Base-by-base conservation (phyloP, 2,329 filamentous ascomycete genomes). In the Cladosporium sp. region DNA sequence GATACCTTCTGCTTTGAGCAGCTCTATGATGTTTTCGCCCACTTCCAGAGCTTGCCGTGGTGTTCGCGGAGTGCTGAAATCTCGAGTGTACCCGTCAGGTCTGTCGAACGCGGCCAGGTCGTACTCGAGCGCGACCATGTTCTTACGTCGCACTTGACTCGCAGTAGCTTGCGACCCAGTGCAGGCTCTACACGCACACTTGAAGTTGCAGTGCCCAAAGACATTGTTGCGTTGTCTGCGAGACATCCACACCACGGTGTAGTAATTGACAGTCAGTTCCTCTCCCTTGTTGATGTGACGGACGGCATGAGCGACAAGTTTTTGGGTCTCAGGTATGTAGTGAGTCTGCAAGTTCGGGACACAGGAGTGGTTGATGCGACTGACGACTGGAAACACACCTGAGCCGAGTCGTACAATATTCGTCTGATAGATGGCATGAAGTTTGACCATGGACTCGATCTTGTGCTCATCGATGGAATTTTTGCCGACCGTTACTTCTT, bases 201-300 rank as follows among this genome's bases (percentile, higher is more conserved):
- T 69, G 68, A 76, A 76, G 26, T 68, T 71, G 65, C 74, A 75
- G 49, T 67, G 58, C 23, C 66, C 63, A 10, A 74, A 67, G 14
- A 62, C 57, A 18, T 69, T 66, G 51, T 69, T 65, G n/a, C 70
- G 67, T 14, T 71, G 64, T 1, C 25, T 25, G 32, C 34, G 64
- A 30, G 13, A 66, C 63, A 61, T 62, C 32, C 54, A 57, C 21
- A 53, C 67, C 65, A 54, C 66, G 14, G 58, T 25, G 49, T 67
- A 64, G 64, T 74, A 74, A 11, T 65, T 66, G 11, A 66, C 70
- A 16, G 67, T 56, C 3, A 76, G 43, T 58, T 76, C 74, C 58
- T 74, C 72, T n/a, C 73, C 73, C 7, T 67, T 63, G n/a, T 65
- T 30, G 58, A 76, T 75, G 62, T 74, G 70, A 23, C 69, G 67